A percentile compares a stretch with the other conserved stretches of the same genome.
Conservation (phyloP, 805 yeast genomes). For the Candida coquimbonensis region DNA sequence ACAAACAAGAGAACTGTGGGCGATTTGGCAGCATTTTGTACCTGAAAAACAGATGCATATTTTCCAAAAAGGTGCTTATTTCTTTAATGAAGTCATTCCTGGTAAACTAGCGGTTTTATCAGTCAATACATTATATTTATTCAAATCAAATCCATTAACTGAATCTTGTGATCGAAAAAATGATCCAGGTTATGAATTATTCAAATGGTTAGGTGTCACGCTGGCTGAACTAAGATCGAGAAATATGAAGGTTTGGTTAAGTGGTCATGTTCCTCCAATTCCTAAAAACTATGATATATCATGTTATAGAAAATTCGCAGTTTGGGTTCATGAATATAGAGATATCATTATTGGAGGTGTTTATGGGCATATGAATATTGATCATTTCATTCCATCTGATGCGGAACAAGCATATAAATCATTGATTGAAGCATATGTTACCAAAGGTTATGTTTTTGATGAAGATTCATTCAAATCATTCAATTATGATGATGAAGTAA, state of each 20-base stretch:
- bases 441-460: conserved; percentile 25
- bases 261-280: conserved; percentile 87
- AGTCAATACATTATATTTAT: conserved; percentile 69
- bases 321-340: conserved; percentile 80
- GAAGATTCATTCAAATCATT: conserved; percentile 9
- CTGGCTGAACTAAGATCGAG: conserved; percentile 66
- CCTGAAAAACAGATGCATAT: conserved; percentile 74
- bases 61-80: conserved; percentile 71
- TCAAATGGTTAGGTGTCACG: conserved; percentile 72
- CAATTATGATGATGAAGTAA: not conserved
- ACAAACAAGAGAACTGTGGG: conserved; percentile 71
- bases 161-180: conserved; percentile 68
- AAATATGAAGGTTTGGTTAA: conserved; percentile 77
- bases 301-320: conserved; percentile 66
- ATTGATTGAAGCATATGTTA: conserved; percentile 10
- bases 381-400: conserved; percentile 77
- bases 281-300: conserved; percentile 68
- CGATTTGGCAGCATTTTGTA: conserved; percentile 65
- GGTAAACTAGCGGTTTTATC: conserved; percentile 70
- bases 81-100: conserved; percentile 72
- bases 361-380: conserved; percentile 87
- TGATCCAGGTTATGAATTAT: conserved; percentile 74
- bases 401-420: conserved; percentile 57
- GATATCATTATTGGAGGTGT: conserved; percentile 80
- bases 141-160: conserved; percentile 71